Evolutionary conservation across 495 filamentous ascomycete species (phyloP).

Genomic region (Echria macrotheca): DNA sequence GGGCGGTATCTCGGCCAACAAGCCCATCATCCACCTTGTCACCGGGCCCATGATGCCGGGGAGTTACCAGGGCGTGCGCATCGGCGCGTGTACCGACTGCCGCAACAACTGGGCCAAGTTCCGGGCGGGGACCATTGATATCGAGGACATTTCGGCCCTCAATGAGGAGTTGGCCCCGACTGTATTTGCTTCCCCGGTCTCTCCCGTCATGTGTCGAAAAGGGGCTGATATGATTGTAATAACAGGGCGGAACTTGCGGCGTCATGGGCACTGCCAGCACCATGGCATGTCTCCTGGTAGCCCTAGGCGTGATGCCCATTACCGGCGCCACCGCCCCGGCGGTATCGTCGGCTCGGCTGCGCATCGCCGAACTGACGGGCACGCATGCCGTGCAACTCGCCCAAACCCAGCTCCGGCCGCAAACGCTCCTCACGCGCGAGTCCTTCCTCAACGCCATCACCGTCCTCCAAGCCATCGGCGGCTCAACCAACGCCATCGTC

Average conservation of each 20-base stretch:
- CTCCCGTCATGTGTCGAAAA: no score
- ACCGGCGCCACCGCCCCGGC: slow-evolving; percentile 56
- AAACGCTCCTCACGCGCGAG: slow-evolving; percentile 51
- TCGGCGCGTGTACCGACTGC: slow-evolving; percentile 65
- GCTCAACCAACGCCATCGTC: slow-evolving; percentile 63
- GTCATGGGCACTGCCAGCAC: slow-evolving; percentile 68
- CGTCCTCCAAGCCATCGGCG: slow-evolving; percentile 64
- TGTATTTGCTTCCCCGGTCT: slow-evolving; percentile 29
- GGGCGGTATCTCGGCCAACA: slow-evolving; percentile 66
- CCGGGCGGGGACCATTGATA: slow-evolving; percentile 53
- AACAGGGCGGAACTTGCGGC: slow-evolving; percentile 60
- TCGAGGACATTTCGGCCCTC: slow-evolving; percentile 60
- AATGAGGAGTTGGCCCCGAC: slow-evolving; percentile 65
- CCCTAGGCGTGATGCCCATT: slow-evolving; percentile 60
- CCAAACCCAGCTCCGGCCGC: slow-evolving; percentile 35
- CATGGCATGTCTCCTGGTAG: slow-evolving; percentile 62
- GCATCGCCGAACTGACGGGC: slow-evolving; percentile 61
- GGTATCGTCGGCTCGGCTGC: slow-evolving; percentile 56
- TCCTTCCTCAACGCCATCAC: slow-evolving; percentile 65
- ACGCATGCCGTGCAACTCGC: slow-evolving; percentile 43
- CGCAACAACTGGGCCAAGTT: slow-evolving; percentile 63
- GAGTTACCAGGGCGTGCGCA: slow-evolving; percentile 49
- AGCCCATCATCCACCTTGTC: slow-evolving; percentile 56
- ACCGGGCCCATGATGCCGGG: slow-evolving; percentile 67
- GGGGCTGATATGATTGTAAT: no score